phyloP scores from a whole-genome alignment of 2,329 filamentous ascomycete species.

The Penicillium sumatraense region DNA sequence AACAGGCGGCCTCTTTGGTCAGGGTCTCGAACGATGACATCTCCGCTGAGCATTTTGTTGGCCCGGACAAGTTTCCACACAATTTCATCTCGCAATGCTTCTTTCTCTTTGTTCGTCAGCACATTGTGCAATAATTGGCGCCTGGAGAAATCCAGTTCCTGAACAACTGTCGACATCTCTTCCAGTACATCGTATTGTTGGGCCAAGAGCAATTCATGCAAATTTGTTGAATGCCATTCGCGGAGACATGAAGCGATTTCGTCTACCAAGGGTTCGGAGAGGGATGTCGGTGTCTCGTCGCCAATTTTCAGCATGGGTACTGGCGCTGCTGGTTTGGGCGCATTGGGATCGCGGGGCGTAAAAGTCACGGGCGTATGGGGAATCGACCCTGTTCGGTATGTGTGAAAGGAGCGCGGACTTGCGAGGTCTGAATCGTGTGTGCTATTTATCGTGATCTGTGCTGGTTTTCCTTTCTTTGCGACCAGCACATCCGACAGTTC shows the following conservation, averaged over 20 bases:
- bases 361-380: conserved; percentile 41
- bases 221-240: conserved; percentile 97
- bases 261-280: conserved; percentile 88
- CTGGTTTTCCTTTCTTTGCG: conserved; percentile 45
- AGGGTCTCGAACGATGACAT: conserved; percentile 93
- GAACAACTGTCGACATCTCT: conserved; percentile 77
- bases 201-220: conserved; percentile 86
- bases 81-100: conserved; percentile 79
- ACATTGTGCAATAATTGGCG: conserved; percentile 94
- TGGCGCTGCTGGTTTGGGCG: conserved; percentile 77
- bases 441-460: conserved; percentile 45
- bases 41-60: conserved; percentile 91
- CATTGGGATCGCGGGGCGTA: conserved; percentile 64
- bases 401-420: conserved; percentile 36
- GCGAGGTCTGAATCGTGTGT: conserved; percentile 38
- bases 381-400: conserved; percentile 35
- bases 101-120: conserved; percentile 82
- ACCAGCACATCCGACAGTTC: conserved; percentile 40
- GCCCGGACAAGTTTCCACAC: conserved; percentile 95
- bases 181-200: conserved; percentile 82
- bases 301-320: conserved; percentile 98
- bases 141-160: conserved; percentile 80
- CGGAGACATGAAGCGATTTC: conserved; percentile 95
- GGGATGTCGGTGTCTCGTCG: conserved; percentile 90
- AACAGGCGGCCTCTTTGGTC: conserved; percentile 80